Percentiles rank a stretch among this genome's conserved stretches.
These are phyloP conservation scores for Gilbertella persicaria DNA, from an alignment of 371 early-diverging fungal genomes.

Conservation along the genomic window DNA sequence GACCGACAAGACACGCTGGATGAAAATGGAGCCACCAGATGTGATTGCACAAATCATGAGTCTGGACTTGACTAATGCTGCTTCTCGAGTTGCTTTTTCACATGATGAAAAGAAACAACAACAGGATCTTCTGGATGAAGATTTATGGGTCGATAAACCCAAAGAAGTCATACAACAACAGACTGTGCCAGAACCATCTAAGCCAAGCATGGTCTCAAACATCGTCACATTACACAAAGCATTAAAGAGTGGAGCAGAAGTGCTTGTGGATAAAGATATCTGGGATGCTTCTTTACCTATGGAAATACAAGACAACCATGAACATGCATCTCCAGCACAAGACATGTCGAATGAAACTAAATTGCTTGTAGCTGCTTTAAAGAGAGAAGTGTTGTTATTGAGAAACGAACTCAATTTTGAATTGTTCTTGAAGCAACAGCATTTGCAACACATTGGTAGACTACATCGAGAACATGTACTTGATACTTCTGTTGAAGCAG, in stretches of 20 bases:
- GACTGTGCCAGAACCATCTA: constrained; percentile 4
- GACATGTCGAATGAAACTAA: constrained; percentile 33
- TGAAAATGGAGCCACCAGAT: constrained; percentile 68
- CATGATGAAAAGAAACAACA: constrained; percentile 21
- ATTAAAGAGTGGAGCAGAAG: constrained; percentile 53
- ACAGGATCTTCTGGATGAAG: constrained; percentile 33
- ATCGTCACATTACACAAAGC: constrained; percentile 51
- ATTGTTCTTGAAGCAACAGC: constrained; percentile 66
- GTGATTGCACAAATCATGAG: constrained; percentile 69
- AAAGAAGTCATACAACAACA: background rate
- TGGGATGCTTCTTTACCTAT: constrained; percentile 42
- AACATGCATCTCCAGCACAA: background rate
- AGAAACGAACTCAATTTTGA: constrained; percentile 70
- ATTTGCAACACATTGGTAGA: constrained; percentile 67
- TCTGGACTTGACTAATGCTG: constrained; percentile 61
- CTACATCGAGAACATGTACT: constrained; percentile 65
- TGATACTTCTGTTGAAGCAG: constrained; percentile 66
- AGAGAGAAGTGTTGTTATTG: constrained; percentile 60
- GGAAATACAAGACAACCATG: constrained; percentile 4
- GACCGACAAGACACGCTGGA: constrained; percentile 59
- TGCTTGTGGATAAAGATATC: constrained; percentile 52
- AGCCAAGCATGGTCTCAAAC: constrained; percentile 34
- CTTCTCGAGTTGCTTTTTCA: constrained; percentile 49
- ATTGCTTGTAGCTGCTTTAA: constrained; percentile 45
- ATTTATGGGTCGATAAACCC: constrained; percentile 25